Base-by-base conservation (phyloP, 306 rosid species). In the Alnus rubra region DNA sequence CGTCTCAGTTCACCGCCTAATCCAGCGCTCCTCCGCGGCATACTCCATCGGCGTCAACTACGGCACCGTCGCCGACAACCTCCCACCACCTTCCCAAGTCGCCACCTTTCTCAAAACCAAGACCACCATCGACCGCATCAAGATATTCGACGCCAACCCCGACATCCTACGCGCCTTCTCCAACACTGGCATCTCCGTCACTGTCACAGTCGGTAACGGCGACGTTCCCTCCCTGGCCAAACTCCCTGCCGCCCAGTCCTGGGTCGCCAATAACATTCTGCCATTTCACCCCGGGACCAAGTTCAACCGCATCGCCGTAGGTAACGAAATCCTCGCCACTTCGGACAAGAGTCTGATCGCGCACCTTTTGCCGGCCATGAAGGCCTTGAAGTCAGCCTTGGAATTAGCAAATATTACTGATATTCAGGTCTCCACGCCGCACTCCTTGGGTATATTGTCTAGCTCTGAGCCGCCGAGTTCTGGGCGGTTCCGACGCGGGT, bases 311-410 rank as follows among this genome's bases (percentile, higher is more conserved):
- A 88, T 92, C 81, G 90, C 94, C 83, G 90, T 94, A 16, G 98
- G 98, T 0, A 94, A 94, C 83, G 94, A 94, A 79, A 85, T 94
- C 85, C 88, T 92, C 55, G 98, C 94, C 79, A 90, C 97, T 53
- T 86, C 97, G 18, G 97, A 94, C 39, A 92, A 90, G 76, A 23
- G 30, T 82, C 84, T 94, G 56, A 92, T 94, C 31, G 94, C 94
- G 0, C 92, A 88, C 62, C 81, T 86, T 11, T 65, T 94, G 9
- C 98, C 97, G 14, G 84, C 98, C 70, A 94, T 94, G 93, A 76
- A 88, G 70, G 73, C 90, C 1, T 87, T 94, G 7, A 81, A 83
- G 67, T 19, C 84, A 13, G 93, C 98, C 5, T 77, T 94, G 11
- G 71, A 64, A 0, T 88, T 84, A 1, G 89, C 91, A 0, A 92